phyloP scores from a whole-genome alignment of 768 basidiomycete genomes.

The Auriscalpium vulgare region DNA sequence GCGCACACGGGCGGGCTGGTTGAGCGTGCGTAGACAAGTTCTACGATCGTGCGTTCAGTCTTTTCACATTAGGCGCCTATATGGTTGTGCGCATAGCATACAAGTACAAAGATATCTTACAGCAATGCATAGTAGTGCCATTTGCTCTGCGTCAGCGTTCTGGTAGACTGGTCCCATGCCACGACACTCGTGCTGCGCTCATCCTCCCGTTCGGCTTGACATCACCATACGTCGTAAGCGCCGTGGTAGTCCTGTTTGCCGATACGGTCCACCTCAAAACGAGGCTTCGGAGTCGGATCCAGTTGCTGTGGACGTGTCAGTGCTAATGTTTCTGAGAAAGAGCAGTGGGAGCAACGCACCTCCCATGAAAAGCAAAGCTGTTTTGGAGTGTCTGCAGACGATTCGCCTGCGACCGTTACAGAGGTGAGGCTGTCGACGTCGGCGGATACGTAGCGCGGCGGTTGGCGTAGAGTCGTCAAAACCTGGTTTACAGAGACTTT shows the following conservation, averaged over 20 bases:
- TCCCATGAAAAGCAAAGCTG: not conserved
- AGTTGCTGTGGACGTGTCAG: not conserved
- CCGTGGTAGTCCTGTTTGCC: not conserved
- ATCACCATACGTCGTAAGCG: not conserved
- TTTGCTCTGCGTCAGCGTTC: too few relatives aligned
- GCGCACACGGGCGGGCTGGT: constrained; percentile 2
- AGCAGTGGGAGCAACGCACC: not conserved
- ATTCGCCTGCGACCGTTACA: not conserved
- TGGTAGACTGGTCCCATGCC: too few relatives aligned
- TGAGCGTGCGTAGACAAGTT: not conserved
- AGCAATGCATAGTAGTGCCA: too few relatives aligned
- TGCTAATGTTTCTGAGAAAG: not conserved
- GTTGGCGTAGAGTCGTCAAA: not conserved
- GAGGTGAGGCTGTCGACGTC: not conserved
- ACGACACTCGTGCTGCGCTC: too few relatives aligned
- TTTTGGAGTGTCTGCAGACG: not conserved
- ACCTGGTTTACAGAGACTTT: not conserved
- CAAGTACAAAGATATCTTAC: too few relatives aligned
- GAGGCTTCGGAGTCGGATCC: not conserved
- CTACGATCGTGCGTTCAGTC: too few relatives aligned
- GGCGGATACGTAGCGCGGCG: not conserved
- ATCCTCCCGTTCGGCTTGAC: too few relatives aligned
- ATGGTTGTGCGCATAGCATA: too few relatives aligned
- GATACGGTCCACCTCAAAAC: not conserved
- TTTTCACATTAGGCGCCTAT: too few relatives aligned